Evolutionary conservation across 108 stramenopile genomes (phyloP), one percentile per base, ranked within the genome.

Genomic region (Seminavis robusta): DNA sequence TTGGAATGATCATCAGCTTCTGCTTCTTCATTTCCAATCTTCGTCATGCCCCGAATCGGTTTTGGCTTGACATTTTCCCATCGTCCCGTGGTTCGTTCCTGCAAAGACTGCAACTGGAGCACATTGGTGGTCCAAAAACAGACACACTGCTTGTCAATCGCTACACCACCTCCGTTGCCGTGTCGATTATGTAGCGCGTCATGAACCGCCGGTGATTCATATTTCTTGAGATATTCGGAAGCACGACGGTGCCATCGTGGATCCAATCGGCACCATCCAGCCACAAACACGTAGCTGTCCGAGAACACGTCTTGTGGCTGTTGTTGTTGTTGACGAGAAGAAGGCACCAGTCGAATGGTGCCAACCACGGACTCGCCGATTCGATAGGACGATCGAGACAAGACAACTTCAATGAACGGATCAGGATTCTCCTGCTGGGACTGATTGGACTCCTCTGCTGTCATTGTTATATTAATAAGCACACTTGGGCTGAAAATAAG

Each of bases 61-160:
- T 34, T 47, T 27, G 51, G 47, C 19, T 44, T 33, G 34, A 56
- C 39, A 27, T 63, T 46, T 4, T 57, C 44, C 69, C 69, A 70
- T 8, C 42, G 27, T 36, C 71, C 65, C 23, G 25, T 21, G 11
- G 27, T 20, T 47, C 77, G 63, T 58, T 76, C 71, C 13, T 54
- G 45, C n/a, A 68, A 31, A 20, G 57, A 43, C 57, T 71, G 34
- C 1, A 74, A 32, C 19, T 77, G 61, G 21, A 81, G 16, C 15
- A 59, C 71, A 47, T 81, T 65, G 27, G 80, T 77, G 1, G 76
- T 63, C 73, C 73, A 81, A 59, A 81, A 74, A 29, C 76, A 77
- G 9, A 81, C 72, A 5, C 73, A 67, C 9, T 67, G 61, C 13
- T 16, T 29, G 1, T 67, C 65, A 15, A 32, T 31, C 5, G 56